Evolutionary conservation across 345 rosid genomes (phyloP), one percentile per base, ranked within the genome.

Genomic region (Salix viminalis): DNA sequence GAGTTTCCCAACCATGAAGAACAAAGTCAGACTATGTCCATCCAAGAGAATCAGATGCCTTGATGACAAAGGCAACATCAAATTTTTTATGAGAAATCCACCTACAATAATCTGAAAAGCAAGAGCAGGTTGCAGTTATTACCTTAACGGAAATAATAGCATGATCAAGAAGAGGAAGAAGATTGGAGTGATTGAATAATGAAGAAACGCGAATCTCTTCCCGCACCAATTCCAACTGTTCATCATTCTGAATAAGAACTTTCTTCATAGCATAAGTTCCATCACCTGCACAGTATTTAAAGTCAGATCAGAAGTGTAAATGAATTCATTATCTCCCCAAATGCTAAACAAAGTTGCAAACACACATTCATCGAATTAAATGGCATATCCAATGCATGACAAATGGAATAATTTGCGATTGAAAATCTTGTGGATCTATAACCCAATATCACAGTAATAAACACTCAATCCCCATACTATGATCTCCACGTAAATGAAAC

Each of bases 231-330:
- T 91, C 94, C 85, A 93, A 81, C 81, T 92, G 98, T 85, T 93
- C 96, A 84, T 78, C 80, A 73, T 86, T 96, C 84, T 96, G 98
- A 80, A 96, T 90, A 56, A 96, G 89, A 70, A 96, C 99, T 86
- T 95, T 95, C 91, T 95, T 95, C 96, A 95, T 90, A 30, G 98
- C 99, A 61, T 92, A 96, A 60, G 91, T 92, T 68, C 97, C 97
- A 89, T 91, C 96, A 77, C 82, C 98, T 96, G 83, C 87, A 30
- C 39, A 4, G 15, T 30, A 72, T 78, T 54, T 64, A 68, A 39
- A 69, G 11, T 67, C 66, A 66, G 75, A 56, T 24, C 24, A 44
- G 39, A 34, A 41, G 36, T 42, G 50, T 39, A 71, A 74, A 16
- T 30, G 14, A 65, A 65, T 65, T 65, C 68, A 30, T 14, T 65